Evolutionary conservation across 2,329 filamentous ascomycete genomes (phyloP), one percentile per base, ranked within the genome.

Genomic region (Coleophoma cylindrospora): DNA sequence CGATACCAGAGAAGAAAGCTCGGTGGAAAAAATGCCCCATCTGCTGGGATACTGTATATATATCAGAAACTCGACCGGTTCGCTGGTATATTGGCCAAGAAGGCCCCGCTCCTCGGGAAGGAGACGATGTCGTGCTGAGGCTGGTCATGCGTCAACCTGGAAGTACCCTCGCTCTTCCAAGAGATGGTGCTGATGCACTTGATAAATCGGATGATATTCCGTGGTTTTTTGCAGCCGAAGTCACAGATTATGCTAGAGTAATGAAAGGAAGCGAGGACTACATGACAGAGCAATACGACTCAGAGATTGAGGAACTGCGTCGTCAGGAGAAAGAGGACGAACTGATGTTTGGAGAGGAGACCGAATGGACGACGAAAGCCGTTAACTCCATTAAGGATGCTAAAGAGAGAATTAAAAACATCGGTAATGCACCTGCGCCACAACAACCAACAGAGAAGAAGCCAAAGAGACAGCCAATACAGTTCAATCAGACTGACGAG

Each of bases 21-120:
- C 79, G 87, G 49, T 96, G 89, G 81, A 95, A 95, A 72, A 96
- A 95, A 66, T 99, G 94, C 60, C 92, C 94, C 0, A 91, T 99
- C 34, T 99, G 94, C 67, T 94, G 89, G 72, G 94, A 99, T 66
- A 84, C 81, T 44, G 82, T 99, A n/a, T 95, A 94, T 65, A 78
- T 91, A n/a, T 86, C 89, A 9, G 94, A 99, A 56, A 89, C 88
- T 19, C 79, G 89, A 45, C 91, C 94, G 1, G 91, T 96, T 19
- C 81, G 91, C 45, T 96, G 94, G 78, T 96, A 96, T 61, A 81
- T 81, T 37, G 92, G 91, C 1, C 91, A 96, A 68, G 91, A 97
- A 68, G 85, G 83, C 40, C 81, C 87, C 37, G 72, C 90, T 34
- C 90, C 91, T 4, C 79, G 84, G 34, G 86, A 92, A 62, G 92